phyloP scores from a whole-genome alignment of 2,329 filamentous ascomycete species.

The Ceratocystis colombiana region DNA sequence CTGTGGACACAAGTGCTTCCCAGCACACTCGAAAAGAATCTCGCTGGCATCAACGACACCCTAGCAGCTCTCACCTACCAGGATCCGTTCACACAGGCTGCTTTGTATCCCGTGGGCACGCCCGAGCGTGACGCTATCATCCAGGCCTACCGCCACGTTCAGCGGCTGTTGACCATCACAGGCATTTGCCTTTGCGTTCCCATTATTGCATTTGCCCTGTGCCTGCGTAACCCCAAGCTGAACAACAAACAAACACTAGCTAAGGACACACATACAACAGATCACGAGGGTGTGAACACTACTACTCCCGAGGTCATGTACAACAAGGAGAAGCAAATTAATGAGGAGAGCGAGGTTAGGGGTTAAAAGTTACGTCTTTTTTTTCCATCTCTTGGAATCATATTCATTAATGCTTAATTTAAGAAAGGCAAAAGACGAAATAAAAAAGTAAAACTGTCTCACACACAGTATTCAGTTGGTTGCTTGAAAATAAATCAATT shows the following conservation, averaged over 20 bases:
- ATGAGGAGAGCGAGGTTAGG: neutral
- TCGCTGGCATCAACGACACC: conserved; percentile 33
- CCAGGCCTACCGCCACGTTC: conserved; percentile 39
- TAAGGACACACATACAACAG: conserved; percentile 27
- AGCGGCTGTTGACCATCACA: conserved; percentile 40
- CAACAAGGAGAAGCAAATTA: neutral
- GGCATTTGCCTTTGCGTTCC: conserved; percentile 42
- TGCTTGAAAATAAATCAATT: too few species aligned
- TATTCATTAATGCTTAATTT: too few species aligned
- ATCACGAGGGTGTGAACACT: neutral
- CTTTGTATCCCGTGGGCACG: conserved; percentile 36
- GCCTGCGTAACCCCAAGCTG: conserved; percentile 39
- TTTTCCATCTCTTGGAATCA: neutral
- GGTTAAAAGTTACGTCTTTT: neutral
- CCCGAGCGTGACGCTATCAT: conserved; percentile 38
- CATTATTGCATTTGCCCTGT: conserved; percentile 38
- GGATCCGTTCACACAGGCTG: conserved; percentile 32
- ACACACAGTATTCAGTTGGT: too few species aligned
- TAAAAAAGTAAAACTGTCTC: too few species aligned
- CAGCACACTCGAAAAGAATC: conserved; percentile 35
- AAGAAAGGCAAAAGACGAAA: too few species aligned
- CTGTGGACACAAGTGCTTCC: conserved; percentile 53
- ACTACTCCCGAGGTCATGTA: neutral
- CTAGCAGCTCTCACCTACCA: conserved; percentile 33
- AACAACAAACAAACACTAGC: conserved; percentile 39